A percentile compares a stretch with the other conserved stretches of the same genome.
Conservation (phyloP, 768 basidiomycete species). For the Tylopilus subfusipes region DNA sequence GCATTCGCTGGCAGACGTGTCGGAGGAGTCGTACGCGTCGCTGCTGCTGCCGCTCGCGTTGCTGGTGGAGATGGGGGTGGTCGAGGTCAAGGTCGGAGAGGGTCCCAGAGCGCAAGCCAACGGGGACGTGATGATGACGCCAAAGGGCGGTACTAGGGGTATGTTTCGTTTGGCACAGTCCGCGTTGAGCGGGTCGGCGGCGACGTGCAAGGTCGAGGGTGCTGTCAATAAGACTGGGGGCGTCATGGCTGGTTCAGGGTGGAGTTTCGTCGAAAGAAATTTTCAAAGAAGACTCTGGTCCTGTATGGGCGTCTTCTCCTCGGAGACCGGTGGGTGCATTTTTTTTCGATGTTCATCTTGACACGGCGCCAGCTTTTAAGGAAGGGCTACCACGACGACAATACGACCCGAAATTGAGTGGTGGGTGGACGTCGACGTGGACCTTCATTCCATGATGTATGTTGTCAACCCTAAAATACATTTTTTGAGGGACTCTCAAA, state of each 20-base stretch:
- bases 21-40: neutral
- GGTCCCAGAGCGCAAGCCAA: neutral
- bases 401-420: too few species aligned
- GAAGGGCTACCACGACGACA: neutral
- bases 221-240: conserved; percentile 5
- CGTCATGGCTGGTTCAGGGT: conserved; percentile 10
- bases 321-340: neutral
- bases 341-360: conserved; percentile 4
- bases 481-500: too few species aligned
- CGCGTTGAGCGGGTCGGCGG: neutral
- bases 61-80: neutral
- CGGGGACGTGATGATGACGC: neutral
- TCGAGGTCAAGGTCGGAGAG: neutral
- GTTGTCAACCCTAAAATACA: too few species aligned
- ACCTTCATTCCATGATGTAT: too few species aligned
- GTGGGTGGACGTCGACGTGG: too few species aligned
- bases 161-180: conserved; percentile 3
- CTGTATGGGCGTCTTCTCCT: neutral
- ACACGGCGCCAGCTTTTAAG: neutral
- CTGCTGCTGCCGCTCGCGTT: too few species aligned
- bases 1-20: neutral
- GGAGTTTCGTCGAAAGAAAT: neutral
- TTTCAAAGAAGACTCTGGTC: neutral
- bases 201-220: neutral
- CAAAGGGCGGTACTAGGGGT: neutral